A percentile compares a stretch with the other conserved stretches of the same genome.
Evolutionary conservation across 345 rosid genomes (phyloP).

Genomic region (Brassica nigra): DNA sequence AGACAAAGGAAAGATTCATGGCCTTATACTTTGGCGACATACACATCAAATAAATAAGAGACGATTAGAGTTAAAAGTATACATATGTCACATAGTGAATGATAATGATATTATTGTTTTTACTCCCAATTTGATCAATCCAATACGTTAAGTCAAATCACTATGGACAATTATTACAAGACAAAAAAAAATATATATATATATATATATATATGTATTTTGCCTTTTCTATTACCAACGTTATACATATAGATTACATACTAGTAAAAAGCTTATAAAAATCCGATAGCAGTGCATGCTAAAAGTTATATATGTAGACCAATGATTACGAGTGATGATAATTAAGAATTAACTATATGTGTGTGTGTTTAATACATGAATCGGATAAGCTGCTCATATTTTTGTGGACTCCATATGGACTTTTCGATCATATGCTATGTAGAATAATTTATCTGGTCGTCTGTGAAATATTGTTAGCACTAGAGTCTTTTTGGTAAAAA

Average conservation of each 20-base stretch:
- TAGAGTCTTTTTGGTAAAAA: not conserved
- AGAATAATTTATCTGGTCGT: not conserved
- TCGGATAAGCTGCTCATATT: not conserved
- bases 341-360: not conserved
- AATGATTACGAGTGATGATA: constrained; percentile 10
- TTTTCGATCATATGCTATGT: not conserved
- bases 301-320: constrained; percentile 10
- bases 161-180: constrained; percentile 37
- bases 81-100: constrained; percentile 50
- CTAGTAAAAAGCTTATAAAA: constrained; percentile 2
- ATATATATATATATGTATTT: not conserved
- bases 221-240: constrained; percentile 18
- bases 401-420: not conserved
- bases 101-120: constrained; percentile 35
- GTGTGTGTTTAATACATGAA: not conserved
- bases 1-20: constrained; percentile 42
- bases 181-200: constrained; percentile 11
- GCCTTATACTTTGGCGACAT: constrained; percentile 10
- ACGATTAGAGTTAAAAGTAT: constrained; percentile 43
- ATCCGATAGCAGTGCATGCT: not conserved
- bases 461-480: not conserved
- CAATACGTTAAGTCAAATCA: constrained; percentile 30
- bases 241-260: constrained; percentile 9
- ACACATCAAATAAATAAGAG: constrained; percentile 22
- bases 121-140: constrained; percentile 33